Evolutionary conservation across 1,139 yeast genomes (phyloP), one percentile per base, ranked within the genome.

Genomic region (Eremothecium cymbalariae): DNA sequence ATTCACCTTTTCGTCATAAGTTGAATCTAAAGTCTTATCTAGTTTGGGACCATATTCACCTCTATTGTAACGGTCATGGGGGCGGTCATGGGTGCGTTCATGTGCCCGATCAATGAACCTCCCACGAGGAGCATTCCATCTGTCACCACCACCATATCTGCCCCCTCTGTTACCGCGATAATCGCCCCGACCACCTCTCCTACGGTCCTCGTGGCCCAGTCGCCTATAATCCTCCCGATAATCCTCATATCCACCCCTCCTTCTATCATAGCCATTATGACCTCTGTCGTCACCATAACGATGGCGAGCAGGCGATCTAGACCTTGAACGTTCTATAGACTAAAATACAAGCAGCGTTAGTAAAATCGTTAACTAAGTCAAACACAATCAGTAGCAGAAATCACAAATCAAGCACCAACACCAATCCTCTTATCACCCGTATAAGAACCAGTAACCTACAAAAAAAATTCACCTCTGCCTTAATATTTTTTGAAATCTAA

Each of bases 1-100:
- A 41, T 74, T 78, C n/a, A 70, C 63, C 59, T 60, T 64, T 34
- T 59, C 61, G 13, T 54, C 53, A 26, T 55, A 56, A 4, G 61
- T 46, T 31, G 56, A 48, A 33, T 52, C 59, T 18, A 52, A 40
- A 22, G 53, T 57, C 32, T 51, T 45, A 6, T 55, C 51, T 21
- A 54, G 33, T 18, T 47, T 43, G 6, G 59, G 59, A 7, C 50
- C 51, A 25, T 41, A 46, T 31, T 46, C 50, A 18, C 50, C 47
- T 34, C 37, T 43, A 7, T 8, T 21, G 15, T 6, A 15, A 23
- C 12, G 26, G 22, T 30, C 38, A 26, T 13, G 38, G 24, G 6
- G 18, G 28, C 22, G 30, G 37, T 32, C 30, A 14, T n/a, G 17
- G 12, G 3, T 12, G n/a, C 41, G 54, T 56, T 37, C 50, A 46